Evolutionary conservation across 495 filamentous ascomycete species (phyloP).

Genomic region (Schizothecium vesticola): DNA sequence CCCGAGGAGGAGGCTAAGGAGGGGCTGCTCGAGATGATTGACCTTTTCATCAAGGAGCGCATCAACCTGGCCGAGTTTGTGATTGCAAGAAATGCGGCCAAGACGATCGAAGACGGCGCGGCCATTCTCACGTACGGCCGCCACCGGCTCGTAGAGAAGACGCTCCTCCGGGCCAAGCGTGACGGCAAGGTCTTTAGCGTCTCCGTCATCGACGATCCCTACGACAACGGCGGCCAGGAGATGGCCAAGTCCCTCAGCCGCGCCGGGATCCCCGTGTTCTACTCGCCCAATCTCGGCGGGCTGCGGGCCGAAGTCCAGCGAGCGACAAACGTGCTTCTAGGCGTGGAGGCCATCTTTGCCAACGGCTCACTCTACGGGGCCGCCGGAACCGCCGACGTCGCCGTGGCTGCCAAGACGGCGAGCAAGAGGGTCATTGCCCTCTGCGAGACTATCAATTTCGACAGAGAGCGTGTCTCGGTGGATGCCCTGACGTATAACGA

Average conservation of each 20-base stretch:
- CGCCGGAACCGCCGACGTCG: constrained; percentile 80
- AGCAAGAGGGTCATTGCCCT: constrained; percentile 80
- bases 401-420: constrained; percentile 73
- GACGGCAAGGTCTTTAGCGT: constrained; percentile 65
- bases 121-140: constrained; percentile 87
- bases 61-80: constrained; percentile 81
- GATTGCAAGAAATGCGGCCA: constrained; percentile 67
- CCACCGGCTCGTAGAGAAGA: constrained; percentile 74
- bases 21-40: constrained; percentile 71
- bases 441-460: constrained; percentile 95
- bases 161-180: constrained; percentile 63
- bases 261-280: constrained; percentile 69
- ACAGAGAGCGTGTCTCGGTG: constrained; percentile 71
- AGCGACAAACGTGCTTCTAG: constrained; percentile 76
- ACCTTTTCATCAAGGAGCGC: constrained; percentile 83
- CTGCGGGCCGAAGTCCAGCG: constrained; percentile 65
- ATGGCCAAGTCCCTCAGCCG: constrained; percentile 62
- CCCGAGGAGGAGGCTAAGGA: constrained; percentile 74
- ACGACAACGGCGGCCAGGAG: constrained; percentile 64
- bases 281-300: constrained; percentile 67
- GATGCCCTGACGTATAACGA: constrained; percentile 94
- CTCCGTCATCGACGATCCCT: constrained; percentile 79
- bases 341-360: constrained; percentile 84
- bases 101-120: constrained; percentile 68
- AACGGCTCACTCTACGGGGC: constrained; percentile 85